Evolutionary conservation across 352 stramenopile species (phyloP).

Genomic region (Heterotrichella gracilis): DNA sequence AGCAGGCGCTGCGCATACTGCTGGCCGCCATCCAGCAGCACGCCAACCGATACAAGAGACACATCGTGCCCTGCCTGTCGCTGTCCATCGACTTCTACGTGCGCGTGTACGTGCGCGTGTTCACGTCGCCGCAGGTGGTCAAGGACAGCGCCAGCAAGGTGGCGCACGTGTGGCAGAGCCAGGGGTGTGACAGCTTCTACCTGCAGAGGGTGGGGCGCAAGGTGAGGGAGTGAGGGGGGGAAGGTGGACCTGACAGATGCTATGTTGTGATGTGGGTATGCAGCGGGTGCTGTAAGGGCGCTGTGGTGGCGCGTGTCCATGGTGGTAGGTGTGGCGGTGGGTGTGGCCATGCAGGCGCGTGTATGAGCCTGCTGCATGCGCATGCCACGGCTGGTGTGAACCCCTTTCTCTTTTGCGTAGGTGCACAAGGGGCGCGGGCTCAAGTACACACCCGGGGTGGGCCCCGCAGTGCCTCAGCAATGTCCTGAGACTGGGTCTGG

Average conservation of each 20-base stretch:
- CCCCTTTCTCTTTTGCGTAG: too few relatives aligned
- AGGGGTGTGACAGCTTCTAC: constrained; percentile 82
- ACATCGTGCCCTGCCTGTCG: constrained; percentile 76
- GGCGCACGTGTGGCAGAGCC: constrained; percentile 46
- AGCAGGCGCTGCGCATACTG: constrained; percentile 52
- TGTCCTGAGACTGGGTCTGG: constrained; percentile 30
- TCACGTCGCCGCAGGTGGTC: constrained; percentile 62
- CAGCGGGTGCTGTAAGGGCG: too few relatives aligned
- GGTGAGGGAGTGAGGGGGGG: too few relatives aligned
- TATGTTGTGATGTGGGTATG: too few relatives aligned
- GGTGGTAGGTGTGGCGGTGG: too few relatives aligned
- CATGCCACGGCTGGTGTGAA: too few relatives aligned
- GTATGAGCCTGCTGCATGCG: too few relatives aligned
- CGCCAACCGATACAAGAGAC: constrained; percentile 69
- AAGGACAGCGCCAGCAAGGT: constrained; percentile 43
- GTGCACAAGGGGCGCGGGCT: too few relatives aligned
- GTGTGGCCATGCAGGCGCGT: too few relatives aligned
- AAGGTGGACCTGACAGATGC: too few relatives aligned
- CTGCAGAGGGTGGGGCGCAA: constrained; percentile 53
- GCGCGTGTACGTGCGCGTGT: constrained; percentile 90
- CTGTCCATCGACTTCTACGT: constrained; percentile 98
- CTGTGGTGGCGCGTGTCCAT: too few relatives aligned
- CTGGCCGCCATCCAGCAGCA: constrained; percentile 63
- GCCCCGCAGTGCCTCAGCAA: constrained; percentile 16
- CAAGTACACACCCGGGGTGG: too few relatives aligned